These are phyloP conservation scores for Penicillium steckii DNA, from an alignment of 495 filamentous ascomycete species.

Conservation along the genomic window DNA sequence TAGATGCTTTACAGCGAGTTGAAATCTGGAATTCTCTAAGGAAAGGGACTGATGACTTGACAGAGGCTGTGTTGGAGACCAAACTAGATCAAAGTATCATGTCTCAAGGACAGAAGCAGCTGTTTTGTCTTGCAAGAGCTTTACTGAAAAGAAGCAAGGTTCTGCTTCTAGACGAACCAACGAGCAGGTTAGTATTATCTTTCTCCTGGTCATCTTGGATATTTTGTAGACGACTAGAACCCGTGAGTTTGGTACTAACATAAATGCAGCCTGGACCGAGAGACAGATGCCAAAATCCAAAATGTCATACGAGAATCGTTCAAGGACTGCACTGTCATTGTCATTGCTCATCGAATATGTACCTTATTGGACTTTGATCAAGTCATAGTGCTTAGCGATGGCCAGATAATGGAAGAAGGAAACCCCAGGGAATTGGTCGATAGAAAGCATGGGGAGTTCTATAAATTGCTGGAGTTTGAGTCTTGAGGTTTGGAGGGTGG, in stretches of 20 bases:
- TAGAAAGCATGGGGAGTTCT: conserved; percentile 2
- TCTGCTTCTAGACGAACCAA: conserved; percentile 45
- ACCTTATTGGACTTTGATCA: conserved; percentile 89
- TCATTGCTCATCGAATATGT: conserved; percentile 82
- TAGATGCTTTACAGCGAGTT: conserved; percentile 42
- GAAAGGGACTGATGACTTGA: neutral
- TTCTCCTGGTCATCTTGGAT: neutral
- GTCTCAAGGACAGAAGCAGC: conserved; percentile 57
- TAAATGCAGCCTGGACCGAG: conserved; percentile 84
- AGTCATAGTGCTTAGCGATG: conserved; percentile 79
- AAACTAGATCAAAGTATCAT: conserved; percentile 33
- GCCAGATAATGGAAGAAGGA: conserved; percentile 60
- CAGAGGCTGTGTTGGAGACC: conserved; percentile 50
- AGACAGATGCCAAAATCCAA: conserved; percentile 82
- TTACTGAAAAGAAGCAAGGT: conserved; percentile 44
- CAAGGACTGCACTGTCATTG: conserved; percentile 73
- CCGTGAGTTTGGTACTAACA: conserved; percentile 45
- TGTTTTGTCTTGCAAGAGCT: conserved; percentile 57
- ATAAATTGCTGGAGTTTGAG: conserved; percentile 3
- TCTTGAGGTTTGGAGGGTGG: neutral
- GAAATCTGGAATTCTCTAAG: conserved; percentile 14
- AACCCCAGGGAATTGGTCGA: conserved; percentile 9
- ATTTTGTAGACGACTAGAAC: too few relatives aligned
- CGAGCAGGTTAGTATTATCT: conserved; percentile 36
- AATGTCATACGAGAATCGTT: conserved; percentile 72